A percentile compares a stretch with the other conserved stretches of the same genome.
Evolutionary conservation across 2,329 filamentous ascomycete species (phyloP).

Genomic region (Paracoccidioides brasiliensis): DNA sequence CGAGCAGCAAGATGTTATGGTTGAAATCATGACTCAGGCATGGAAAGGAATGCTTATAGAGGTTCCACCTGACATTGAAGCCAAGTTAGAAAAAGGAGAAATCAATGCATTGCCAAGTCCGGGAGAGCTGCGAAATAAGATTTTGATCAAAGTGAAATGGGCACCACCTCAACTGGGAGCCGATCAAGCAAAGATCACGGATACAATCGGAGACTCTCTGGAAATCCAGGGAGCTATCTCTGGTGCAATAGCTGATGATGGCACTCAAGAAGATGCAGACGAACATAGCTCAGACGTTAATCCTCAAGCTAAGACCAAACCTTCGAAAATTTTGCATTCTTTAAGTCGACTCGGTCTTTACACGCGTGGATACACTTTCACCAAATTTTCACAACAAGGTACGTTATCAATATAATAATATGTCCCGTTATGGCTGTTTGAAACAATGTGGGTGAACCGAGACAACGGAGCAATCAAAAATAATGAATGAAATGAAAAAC

Average conservation of each 20-base stretch:
- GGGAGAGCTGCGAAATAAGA: slow-evolving; percentile 61
- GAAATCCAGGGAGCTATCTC: slow-evolving; percentile 12
- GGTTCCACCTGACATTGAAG: slow-evolving; percentile 43
- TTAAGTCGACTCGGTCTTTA: slow-evolving; percentile 71
- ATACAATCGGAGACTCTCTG: slow-evolving; percentile 10
- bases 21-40: slow-evolving; percentile 80
- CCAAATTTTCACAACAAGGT: slow-evolving; percentile 53
- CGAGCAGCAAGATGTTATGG: slow-evolving; percentile 83
- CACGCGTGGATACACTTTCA: slow-evolving; percentile 73
- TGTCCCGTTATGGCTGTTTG: background rate
- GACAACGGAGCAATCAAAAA: background rate
- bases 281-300: background rate
- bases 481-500: background rate
- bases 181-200: slow-evolving; percentile 13
- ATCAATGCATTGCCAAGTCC: slow-evolving; percentile 49
- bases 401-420: slow-evolving; percentile 22
- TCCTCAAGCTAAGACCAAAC: slow-evolving; percentile 32
- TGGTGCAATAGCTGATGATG: slow-evolving; percentile 30
- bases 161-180: slow-evolving; percentile 34
- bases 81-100: slow-evolving; percentile 29
- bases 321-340: slow-evolving; percentile 53
- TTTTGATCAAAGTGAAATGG: slow-evolving; percentile 70
- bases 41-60: slow-evolving; percentile 68
- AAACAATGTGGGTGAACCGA: background rate
- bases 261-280: slow-evolving; percentile 11